These are phyloP conservation scores for Spergularia marina DNA, from an alignment of 148 eudicot genomes.

Conservation along the genomic window DNA sequence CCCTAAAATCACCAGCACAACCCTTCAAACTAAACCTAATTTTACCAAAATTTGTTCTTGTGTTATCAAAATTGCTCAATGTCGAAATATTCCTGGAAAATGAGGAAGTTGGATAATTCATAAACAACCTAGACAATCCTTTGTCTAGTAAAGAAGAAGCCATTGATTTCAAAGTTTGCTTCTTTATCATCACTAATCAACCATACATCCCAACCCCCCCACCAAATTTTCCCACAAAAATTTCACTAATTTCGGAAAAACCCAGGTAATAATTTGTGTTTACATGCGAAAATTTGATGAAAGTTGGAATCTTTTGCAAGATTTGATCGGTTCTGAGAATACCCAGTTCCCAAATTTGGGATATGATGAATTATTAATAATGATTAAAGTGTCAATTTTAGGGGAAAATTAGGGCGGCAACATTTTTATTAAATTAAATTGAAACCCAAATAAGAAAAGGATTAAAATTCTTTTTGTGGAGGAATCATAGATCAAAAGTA, in stretches of 20 bases:
- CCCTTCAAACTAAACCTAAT: slow-evolving; percentile 29
- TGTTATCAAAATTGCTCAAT: background rate
- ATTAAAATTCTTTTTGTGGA: background rate
- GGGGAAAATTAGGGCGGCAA: background rate
- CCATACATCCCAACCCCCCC: slow-evolving; percentile 7
- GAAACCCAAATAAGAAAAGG: background rate
- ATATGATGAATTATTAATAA: background rate
- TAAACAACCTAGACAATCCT: slow-evolving; percentile 24
- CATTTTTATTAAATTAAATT: background rate
- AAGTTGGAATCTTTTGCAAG: slow-evolving; percentile 1
- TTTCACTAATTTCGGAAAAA: background rate
- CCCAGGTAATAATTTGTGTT: slow-evolving; percentile 13
- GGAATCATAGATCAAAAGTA: slow-evolving; percentile 11
- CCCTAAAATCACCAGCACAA: slow-evolving; percentile 30
- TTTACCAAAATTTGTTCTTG: slow-evolving; percentile 14
- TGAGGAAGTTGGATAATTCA: slow-evolving; percentile 20
- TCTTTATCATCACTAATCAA: slow-evolving; percentile 30
- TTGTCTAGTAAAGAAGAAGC: slow-evolving; percentile 27
- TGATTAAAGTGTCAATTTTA: background rate
- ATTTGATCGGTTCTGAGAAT: background rate
- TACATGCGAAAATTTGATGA: background rate
- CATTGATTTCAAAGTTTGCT: slow-evolving; percentile 28
- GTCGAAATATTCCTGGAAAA: slow-evolving; percentile 19
- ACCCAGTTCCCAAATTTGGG: background rate
- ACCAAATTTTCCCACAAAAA: too few relatives aligned